Evolutionary conservation across 2,329 filamentous ascomycete species (phyloP).

Genomic region (Fusarium mundagurra): DNA sequence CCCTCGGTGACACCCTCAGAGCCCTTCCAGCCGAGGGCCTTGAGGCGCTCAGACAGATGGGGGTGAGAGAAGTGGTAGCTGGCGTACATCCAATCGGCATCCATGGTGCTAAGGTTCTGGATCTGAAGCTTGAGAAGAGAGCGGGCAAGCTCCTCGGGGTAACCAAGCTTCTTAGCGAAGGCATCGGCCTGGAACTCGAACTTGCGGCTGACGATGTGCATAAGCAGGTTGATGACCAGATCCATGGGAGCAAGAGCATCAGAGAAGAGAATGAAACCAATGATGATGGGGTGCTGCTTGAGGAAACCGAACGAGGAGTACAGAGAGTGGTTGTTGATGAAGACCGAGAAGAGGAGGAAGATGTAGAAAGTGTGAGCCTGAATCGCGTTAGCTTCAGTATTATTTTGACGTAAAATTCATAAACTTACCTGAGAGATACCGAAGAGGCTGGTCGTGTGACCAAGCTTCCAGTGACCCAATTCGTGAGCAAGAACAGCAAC

Average conservation of each 20-base stretch:
- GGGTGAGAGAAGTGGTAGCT: conserved; percentile 99
- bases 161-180: conserved; percentile 88
- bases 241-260: conserved; percentile 96
- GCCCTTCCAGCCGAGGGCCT: conserved; percentile 88
- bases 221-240: conserved; percentile 89
- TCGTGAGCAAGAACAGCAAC: conserved; percentile 96
- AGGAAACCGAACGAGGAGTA: conserved; percentile 93
- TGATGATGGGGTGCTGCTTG: conserved; percentile 86
- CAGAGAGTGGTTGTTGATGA: conserved; percentile 93
- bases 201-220: conserved; percentile 94
- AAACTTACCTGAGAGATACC: conserved; percentile 78
- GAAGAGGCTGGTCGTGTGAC: conserved; percentile 92
- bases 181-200: conserved; percentile 97
- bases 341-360: conserved; percentile 95
- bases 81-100: conserved; percentile 97
- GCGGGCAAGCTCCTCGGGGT: conserved; percentile 81
- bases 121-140: conserved; percentile 98
- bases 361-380: conserved; percentile 96
- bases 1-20: conserved; percentile 55
- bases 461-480: conserved; percentile 95
- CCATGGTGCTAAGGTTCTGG: conserved; percentile 98
- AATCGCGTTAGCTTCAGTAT: conserved; percentile 41
- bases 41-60: conserved; percentile 91
- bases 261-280: conserved; percentile 97
- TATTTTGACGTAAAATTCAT: background rate